phyloP scores from a whole-genome alignment of 2,329 filamentous ascomycete genomes.

The Plenodomus biglobosus region DNA sequence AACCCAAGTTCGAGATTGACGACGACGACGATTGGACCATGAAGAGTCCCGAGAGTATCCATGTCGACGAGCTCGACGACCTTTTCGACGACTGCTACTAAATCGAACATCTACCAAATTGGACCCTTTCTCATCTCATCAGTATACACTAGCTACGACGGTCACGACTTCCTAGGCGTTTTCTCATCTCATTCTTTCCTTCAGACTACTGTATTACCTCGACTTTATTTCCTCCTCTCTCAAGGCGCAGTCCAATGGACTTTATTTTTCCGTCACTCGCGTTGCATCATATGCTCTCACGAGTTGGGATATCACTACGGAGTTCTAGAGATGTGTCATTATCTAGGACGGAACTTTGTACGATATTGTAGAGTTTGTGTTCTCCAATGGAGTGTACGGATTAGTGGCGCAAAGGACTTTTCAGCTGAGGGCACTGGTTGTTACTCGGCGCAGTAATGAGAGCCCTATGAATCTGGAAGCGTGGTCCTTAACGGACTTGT shows the following conservation, averaged over 20 bases:
- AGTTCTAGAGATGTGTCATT: constrained; percentile 32
- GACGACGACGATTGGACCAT: constrained; percentile 44
- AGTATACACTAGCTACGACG: constrained; percentile 19
- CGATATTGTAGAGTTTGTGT: constrained; percentile 29
- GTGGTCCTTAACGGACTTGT: neutral
- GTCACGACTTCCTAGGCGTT: constrained; percentile 34
- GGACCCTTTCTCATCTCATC: neutral
- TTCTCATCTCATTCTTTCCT: constrained; percentile 29
- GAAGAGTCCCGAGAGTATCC: constrained; percentile 80
- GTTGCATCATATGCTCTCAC: constrained; percentile 33
- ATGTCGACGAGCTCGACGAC: constrained; percentile 89
- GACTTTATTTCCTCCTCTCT: constrained; percentile 13
- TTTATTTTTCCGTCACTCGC: constrained; percentile 32
- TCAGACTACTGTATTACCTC: constrained; percentile 18
- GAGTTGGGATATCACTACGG: constrained; percentile 28
- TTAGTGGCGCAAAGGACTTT: constrained; percentile 18
- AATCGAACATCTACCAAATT: constrained; percentile 17
- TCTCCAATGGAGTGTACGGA: neutral
- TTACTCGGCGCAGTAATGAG: constrained; percentile 25
- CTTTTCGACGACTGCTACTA: constrained; percentile 72
- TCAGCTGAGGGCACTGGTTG: constrained; percentile 30
- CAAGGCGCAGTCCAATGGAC: constrained; percentile 32
- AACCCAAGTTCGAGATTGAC: constrained; percentile 35
- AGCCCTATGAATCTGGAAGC: constrained; percentile 1
- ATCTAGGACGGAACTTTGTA: constrained; percentile 32